phyloP scores from a whole-genome alignment of 2,329 filamentous ascomycete genomes.

The Fusarium luffae region DNA sequence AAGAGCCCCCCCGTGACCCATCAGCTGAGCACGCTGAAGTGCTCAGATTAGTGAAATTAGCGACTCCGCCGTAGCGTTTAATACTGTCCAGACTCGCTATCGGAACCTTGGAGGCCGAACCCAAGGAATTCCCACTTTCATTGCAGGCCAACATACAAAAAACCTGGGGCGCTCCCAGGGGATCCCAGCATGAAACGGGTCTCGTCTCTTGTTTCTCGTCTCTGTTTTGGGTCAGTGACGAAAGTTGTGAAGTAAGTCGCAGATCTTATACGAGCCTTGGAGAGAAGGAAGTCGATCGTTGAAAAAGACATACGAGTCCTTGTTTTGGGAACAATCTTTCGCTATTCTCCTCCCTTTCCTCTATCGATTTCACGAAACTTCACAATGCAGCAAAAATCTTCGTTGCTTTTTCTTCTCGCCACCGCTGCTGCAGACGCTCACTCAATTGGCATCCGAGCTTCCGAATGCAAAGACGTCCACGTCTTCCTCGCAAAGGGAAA shows the following conservation, averaged over 20 bases:
- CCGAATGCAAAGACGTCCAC: constrained; percentile 17
- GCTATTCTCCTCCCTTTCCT: not conserved
- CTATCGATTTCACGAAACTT: not conserved
- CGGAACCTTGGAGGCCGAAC: not conserved
- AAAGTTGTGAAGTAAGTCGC: not conserved
- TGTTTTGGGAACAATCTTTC: not conserved
- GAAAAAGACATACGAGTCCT: not conserved
- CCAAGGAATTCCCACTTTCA: not conserved
- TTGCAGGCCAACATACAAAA: not conserved
- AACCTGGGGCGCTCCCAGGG: constrained; percentile 7
- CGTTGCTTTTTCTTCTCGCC: not conserved
- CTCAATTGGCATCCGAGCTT: constrained; percentile 3
- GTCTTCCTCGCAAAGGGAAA: constrained; percentile 24
- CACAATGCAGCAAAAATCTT: constrained; percentile 5
- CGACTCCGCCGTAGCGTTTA: not conserved
- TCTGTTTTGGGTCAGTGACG: constrained; percentile 9
- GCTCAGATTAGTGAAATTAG: not conserved
- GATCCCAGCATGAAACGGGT: constrained; percentile 4
- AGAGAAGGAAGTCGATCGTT: not conserved
- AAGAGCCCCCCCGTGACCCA: not conserved
- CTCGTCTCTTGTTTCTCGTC: constrained; percentile 6
- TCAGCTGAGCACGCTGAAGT: not conserved
- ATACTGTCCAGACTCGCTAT: not conserved
- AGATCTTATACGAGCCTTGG: not conserved
- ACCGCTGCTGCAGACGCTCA: not conserved